Evolutionary conservation across 176 grass and related monocot species (phyloP), one percentile per base, ranked within the genome.

Genomic region (Elaeis guineensis): DNA sequence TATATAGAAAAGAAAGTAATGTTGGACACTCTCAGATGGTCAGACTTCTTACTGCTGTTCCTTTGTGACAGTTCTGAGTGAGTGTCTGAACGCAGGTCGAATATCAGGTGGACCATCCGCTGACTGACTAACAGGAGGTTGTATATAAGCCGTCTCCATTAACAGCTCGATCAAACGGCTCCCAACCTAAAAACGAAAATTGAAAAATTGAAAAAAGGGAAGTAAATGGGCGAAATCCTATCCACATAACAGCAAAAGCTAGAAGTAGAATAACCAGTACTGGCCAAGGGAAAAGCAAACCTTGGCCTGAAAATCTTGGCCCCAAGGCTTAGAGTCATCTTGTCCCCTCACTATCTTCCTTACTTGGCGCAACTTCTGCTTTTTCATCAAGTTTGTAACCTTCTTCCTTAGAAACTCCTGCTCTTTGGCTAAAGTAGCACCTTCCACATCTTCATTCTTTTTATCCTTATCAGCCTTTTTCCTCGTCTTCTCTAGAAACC

Each of bases 81-180:
- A 69, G 50, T 92, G 93, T 71, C 68, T 91, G 59, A 97, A 97
- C 72, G 93, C 93, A 67, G 87, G 93, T 19, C 87, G 87, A 63
- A 97, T 89, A 61, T 97, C 87, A 69, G 93, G 93, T 58, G 82
- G 88, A 72, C 78, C 79, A 69, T 97, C 87, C 26, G 72, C 74
- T 55, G 87, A 69, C 57, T 97, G 93, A 39, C 77, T 87, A 78
- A 62, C 81, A 52, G 87, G 87, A 62, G 93, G 84, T 55, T 97
- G 93, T 82, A 97, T 89, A 83, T 89, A 79, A 54, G 93, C 93
- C 22, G 87, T 91, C 25, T 92, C 84, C 66, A 92, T 78, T 65
- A 97, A 82, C 44, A 97, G 62, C 52, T 97, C 87, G 72, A 97
- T 83, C 72, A 97, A 81, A 67, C 93, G 84, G 72, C 93, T 97